Conservation (phyloP, 2,329 filamentous ascomycete species). For the Paecilomyces sp. region DNA sequence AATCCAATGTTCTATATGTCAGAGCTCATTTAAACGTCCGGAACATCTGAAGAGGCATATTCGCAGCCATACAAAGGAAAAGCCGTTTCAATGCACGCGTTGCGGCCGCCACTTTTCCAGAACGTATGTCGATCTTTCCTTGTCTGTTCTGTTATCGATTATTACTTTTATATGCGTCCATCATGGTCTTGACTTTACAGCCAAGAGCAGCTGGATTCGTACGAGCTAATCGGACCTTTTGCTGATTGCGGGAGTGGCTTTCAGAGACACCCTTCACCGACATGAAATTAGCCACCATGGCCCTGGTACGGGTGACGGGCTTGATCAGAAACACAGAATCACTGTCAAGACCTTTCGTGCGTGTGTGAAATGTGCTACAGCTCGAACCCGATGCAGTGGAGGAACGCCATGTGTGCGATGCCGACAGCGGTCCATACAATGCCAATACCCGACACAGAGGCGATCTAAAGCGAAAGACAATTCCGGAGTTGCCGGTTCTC, state of each 20-base stretch:
- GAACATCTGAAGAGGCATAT: slow-evolving; percentile 37
- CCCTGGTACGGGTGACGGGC: slow-evolving; percentile 23
- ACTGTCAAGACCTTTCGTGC: slow-evolving; percentile 36
- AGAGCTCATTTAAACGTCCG: slow-evolving; percentile 30
- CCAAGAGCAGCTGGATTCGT: no score
- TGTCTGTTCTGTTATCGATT: not conserved
- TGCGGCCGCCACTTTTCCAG: slow-evolving; percentile 37
- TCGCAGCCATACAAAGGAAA: slow-evolving; percentile 34
- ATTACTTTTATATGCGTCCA: not conserved
- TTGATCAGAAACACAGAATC: slow-evolving; percentile 31
- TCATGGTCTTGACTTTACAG: not conserved
- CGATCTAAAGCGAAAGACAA: slow-evolving; percentile 24
- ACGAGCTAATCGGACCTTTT: not conserved
- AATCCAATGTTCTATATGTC: slow-evolving; percentile 27
- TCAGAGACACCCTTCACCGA: slow-evolving; percentile 32
- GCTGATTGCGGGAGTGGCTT: not conserved
- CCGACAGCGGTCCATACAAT: slow-evolving; percentile 28
- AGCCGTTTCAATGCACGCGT: slow-evolving; percentile 31
- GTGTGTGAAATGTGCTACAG: slow-evolving; percentile 32
- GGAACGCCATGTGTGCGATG: slow-evolving; percentile 31
- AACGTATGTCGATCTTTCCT: slow-evolving; percentile 21
- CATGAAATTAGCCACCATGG: slow-evolving; percentile 34
- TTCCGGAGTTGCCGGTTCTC: slow-evolving; percentile 7
- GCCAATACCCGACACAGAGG: slow-evolving; percentile 33
- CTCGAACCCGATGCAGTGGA: slow-evolving; percentile 33